Evolutionary conservation across 164 flowering plant genomes (phyloP).

Genomic region (Pachysandra terminalis): DNA sequence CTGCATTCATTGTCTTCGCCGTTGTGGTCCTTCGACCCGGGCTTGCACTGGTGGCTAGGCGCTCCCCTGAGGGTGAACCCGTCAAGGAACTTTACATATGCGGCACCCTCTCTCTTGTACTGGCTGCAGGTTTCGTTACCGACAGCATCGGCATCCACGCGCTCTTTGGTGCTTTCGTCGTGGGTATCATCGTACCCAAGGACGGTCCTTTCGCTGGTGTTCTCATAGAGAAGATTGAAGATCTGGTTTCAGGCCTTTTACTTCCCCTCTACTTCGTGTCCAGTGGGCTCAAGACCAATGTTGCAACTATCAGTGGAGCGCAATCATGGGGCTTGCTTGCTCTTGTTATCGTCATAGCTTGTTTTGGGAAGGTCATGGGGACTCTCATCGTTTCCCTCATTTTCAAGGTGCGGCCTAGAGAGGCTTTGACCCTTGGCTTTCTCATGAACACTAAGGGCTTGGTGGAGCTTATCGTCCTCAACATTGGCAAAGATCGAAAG

Average conservation of each 20-base stretch:
- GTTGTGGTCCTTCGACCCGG: conserved; percentile 12
- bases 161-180: conserved; percentile 25
- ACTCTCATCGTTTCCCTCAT: conserved; percentile 14
- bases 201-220: conserved; percentile 26
- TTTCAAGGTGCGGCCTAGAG: conserved; percentile 13
- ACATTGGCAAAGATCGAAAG: conserved; percentile 32
- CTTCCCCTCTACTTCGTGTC: conserved; percentile 32
- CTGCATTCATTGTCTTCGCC: conserved; percentile 13
- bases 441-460: conserved; percentile 37
- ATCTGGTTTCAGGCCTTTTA: conserved; percentile 23
- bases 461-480: conserved; percentile 37
- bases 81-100: conserved; percentile 26
- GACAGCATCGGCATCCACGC: conserved; percentile 30
- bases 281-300: conserved; percentile 28
- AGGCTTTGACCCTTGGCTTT: conserved; percentile 27
- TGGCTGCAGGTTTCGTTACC: conserved; percentile 25
- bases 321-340: conserved; percentile 25
- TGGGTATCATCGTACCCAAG: conserved; percentile 25
- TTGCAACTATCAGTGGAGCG: conserved; percentile 25
- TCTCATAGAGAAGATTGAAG: conserved; percentile 31
- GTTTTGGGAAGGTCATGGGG: conserved; percentile 26
- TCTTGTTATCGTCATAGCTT: conserved; percentile 20
- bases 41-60: conserved; percentile 19
- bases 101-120: conserved; percentile 14
- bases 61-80: conserved; percentile 26